A percentile compares a stretch with the other conserved stretches of the same genome.
Evolutionary conservation across 75 land plant species (phyloP).

Genomic region (Selaginella tamariscina): DNA sequence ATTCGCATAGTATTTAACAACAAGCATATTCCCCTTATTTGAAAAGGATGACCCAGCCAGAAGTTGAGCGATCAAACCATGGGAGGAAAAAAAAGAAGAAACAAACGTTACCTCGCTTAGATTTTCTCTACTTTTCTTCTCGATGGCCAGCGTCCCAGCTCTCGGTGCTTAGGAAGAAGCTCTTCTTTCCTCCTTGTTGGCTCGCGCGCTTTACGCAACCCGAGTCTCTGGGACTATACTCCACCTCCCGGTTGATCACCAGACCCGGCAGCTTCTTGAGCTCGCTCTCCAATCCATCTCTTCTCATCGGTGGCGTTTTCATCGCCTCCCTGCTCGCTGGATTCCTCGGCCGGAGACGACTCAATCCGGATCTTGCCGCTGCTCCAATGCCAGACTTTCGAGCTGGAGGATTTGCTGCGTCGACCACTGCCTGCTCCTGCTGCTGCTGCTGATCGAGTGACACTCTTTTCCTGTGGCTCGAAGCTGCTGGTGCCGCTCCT

Average conservation of each 20-base stretch:
- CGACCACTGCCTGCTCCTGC: neutral
- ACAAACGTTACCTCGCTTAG: conserved; percentile 3
- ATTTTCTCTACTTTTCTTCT: conserved; percentile 2
- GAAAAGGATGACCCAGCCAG: conserved; percentile 3
- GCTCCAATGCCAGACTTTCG: conserved; percentile 1
- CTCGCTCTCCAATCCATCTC: conserved; percentile 8
- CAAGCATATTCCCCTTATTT: conserved; percentile 2
- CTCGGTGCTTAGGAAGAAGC: conserved; percentile 3
- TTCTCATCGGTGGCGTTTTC: neutral
- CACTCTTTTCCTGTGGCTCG: conserved; percentile 3
- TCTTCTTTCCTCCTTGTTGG: conserved; percentile 3
- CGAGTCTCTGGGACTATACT: conserved; percentile 12
- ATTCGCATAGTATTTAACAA: conserved; percentile 2
- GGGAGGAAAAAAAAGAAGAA: conserved; percentile 2
- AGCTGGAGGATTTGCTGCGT: conserved; percentile 1
- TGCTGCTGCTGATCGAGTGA: conserved; percentile 6
- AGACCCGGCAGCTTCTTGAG: neutral
- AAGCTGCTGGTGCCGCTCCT: neutral
- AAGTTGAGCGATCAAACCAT: conserved; percentile 3
- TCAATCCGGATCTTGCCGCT: conserved; percentile 11
- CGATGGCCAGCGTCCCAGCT: conserved; percentile 4
- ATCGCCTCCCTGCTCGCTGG: neutral
- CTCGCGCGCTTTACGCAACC: conserved; percentile 9
- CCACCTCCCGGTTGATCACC: neutral
- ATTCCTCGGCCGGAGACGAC: conserved; percentile 4